phyloP scores from a whole-genome alignment of 805 yeast genomes.

The Candida xyloterini region DNA sequence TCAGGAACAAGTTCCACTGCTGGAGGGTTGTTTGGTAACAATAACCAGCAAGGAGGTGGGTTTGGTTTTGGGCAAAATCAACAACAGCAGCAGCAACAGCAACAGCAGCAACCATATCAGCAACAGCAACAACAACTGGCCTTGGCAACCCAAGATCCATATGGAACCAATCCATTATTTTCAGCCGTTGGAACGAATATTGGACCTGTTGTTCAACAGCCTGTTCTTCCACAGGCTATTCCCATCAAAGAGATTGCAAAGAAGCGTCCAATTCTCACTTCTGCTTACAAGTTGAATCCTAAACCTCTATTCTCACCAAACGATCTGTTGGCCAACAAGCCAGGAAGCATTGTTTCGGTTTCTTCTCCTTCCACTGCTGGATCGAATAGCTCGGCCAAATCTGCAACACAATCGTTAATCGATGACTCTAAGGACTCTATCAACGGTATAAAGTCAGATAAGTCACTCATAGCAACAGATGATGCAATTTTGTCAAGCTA shows the following conservation, averaged over 20 bases:
- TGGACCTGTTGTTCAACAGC: conserved; percentile 39
- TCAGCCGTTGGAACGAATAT: conserved; percentile 33
- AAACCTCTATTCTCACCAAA: conserved; percentile 47
- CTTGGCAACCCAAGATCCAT: conserved; percentile 56
- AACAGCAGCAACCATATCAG: conserved; percentile 25
- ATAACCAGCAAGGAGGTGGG: conserved; percentile 9
- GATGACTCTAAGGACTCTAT: conserved; percentile 17
- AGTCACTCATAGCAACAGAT: conserved; percentile 50
- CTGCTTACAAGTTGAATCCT: conserved; percentile 65
- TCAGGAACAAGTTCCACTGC: conserved; percentile 21
- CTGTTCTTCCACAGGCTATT: conserved; percentile 50
- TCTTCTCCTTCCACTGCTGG: conserved; percentile 21
- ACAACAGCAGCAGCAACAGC: conserved; percentile 24
- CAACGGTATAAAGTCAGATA: conserved; percentile 12
- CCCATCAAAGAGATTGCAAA: conserved; percentile 47
- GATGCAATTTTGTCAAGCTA: conserved; percentile 68
- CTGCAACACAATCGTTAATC: conserved; percentile 26
- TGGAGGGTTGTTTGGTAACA: conserved; percentile 45
- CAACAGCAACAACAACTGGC: conserved; percentile 28
- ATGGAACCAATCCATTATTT: conserved; percentile 75
- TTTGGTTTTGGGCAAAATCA: conserved; percentile 16
- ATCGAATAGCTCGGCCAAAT: conserved; percentile 20
- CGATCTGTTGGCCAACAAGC: conserved; percentile 20
- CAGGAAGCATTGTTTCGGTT: conserved; percentile 24
- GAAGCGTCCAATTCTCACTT: conserved; percentile 56